Base-by-base conservation (phyloP, 306 rosid species). In the Vicia faba region DNA sequence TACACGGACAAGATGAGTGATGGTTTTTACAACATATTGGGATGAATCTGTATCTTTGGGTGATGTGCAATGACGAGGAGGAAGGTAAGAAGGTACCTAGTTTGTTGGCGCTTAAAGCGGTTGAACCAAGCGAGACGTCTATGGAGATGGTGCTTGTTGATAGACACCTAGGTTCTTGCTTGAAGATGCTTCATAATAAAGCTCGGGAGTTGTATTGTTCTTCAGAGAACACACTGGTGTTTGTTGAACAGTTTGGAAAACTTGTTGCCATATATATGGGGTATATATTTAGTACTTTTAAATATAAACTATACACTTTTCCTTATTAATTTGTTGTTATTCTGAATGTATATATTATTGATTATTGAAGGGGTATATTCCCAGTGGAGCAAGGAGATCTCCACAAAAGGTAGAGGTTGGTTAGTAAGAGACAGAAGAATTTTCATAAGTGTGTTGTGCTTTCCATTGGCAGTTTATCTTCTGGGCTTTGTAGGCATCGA, bases 41-140 rank as follows among this genome's bases (percentile, higher is more conserved):
- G 71, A 90, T 93, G 97, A 93, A 93, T 76, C 99, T 97, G 40
- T 88, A 90, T 84, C 75, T 93, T 11, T 93, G 99, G 99, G 79
- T 80, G 72, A 85, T 93, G 95, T 90, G 99, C 87, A 93, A 90
- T 78, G 90, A 85, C 11, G 58, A 20, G 29, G 95, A 86, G 57
- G 89, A 88, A 76, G 96, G 92, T 14, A 82, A 61, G 60, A 65
- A 61, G 70, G 39, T 85, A 14, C 99, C 99, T 2, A 66, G 84
- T 35, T 74, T 93, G 73, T 74, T 76, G 86, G 81, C 96, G 14
- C 95, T 93, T 60, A 88, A 79, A 80, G 84, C 78, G 29, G 41
- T 93, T 43, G 91, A 88, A 64, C 86, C 82, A 6, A 66, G 71
- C 23, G 97, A 88, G 64, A 72, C 97, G 11, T 75, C 87, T 10